A percentile compares a stretch with the other conserved stretches of the same genome.
Evolutionary conservation across 2,329 filamentous ascomycete genomes (phyloP).

Genomic region (Cyclaneusma minus): DNA sequence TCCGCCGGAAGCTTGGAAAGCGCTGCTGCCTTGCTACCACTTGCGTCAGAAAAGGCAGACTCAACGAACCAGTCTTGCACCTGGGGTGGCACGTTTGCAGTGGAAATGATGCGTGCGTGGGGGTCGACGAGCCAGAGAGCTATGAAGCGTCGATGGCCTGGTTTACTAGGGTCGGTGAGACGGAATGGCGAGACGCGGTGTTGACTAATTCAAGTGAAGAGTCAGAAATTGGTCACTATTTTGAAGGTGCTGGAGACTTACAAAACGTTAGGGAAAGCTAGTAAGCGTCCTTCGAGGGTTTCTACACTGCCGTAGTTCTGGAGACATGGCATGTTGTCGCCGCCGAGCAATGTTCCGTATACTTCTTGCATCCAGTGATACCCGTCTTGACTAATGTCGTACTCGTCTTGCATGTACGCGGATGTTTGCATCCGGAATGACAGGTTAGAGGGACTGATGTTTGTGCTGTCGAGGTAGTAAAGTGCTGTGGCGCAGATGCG

Average conservation of each 20-base stretch:
- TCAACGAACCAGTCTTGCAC: constrained; percentile 28
- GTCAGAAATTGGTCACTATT: not conserved
- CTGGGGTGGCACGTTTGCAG: constrained; percentile 34
- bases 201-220: constrained; percentile 18
- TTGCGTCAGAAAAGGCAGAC: no score
- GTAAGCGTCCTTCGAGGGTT: constrained; percentile 22
- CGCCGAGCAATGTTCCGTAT: constrained; percentile 6
- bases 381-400: constrained; percentile 3
- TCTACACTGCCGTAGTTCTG: constrained; percentile 25
- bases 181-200: constrained; percentile 33
- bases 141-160: constrained; percentile 39
- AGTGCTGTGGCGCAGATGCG: constrained; percentile 36
- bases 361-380: constrained; percentile 8
- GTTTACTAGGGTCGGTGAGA: constrained; percentile 29
- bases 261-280: constrained; percentile 26
- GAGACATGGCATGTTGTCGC: constrained; percentile 12
- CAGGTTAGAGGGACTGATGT: constrained; percentile 27
- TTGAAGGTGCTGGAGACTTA: not conserved
- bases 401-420: constrained; percentile 9
- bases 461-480: constrained; percentile 32
- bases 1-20: constrained; percentile 16
- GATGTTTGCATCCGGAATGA: constrained; percentile 23
- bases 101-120: constrained; percentile 30
- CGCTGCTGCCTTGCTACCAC: constrained; percentile 5
- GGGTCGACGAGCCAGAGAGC: constrained; percentile 46